A percentile compares a stretch with the other conserved stretches of the same genome.
Evolutionary conservation across 2,329 filamentous ascomycete genomes (phyloP).

Genomic region (Alternaria atra): DNA sequence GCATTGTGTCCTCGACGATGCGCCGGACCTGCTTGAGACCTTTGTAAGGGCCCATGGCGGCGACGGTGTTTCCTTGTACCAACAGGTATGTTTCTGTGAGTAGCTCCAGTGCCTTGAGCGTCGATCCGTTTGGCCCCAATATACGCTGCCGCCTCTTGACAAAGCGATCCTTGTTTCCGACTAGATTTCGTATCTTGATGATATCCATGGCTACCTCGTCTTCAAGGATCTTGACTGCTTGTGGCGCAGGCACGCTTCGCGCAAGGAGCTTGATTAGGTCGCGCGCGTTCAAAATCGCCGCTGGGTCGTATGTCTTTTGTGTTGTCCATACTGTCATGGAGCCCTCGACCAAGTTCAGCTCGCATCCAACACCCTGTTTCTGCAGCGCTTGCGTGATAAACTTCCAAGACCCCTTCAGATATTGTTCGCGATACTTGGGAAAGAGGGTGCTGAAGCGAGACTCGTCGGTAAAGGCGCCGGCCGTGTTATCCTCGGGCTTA

Average conservation of each 20-base stretch:
- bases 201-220: conserved; percentile 93
- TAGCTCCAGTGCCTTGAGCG: conserved; percentile 91
- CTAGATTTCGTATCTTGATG: conserved; percentile 91
- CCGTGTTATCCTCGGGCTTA: conserved; percentile 83
- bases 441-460: conserved; percentile 88
- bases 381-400: conserved; percentile 87
- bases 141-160: conserved; percentile 94
- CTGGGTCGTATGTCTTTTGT: conserved; percentile 88
- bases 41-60: conserved; percentile 90
- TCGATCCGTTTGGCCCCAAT: conserved; percentile 88
- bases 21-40: conserved; percentile 90
- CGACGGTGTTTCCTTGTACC: conserved; percentile 96
- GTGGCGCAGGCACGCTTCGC: conserved; percentile 83
- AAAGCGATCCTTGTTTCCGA: conserved; percentile 93
- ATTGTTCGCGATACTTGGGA: conserved; percentile 95
- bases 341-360: conserved; percentile 92
- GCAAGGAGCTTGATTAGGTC: conserved; percentile 94
- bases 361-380: conserved; percentile 87
- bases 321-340: conserved; percentile 98
- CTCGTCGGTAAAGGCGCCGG: conserved; percentile 89
- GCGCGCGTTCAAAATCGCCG: conserved; percentile 89
- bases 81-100: conserved; percentile 88
- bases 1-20: conserved; percentile 91
- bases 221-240: conserved; percentile 92
- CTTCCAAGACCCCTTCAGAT: conserved; percentile 92